Base-by-base conservation (phyloP, 2,329 filamentous ascomycete species). In the Westerdykella aurantiaca region DNA sequence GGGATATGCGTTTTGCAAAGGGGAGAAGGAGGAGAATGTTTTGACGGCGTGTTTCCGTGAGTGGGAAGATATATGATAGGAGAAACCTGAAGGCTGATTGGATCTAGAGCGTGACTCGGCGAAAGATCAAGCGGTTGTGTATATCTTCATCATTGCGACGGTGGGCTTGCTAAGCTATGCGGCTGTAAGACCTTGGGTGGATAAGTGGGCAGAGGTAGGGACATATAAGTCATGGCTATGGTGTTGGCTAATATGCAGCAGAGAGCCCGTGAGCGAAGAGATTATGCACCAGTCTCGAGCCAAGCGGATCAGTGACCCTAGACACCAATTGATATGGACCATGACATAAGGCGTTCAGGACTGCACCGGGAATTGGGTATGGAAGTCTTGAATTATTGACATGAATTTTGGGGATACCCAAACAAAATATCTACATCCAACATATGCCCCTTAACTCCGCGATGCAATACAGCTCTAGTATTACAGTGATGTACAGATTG, bases 71-170 rank as follows among this genome's bases (percentile, higher is more conserved):
- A 31, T 5, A 16, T 17, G 17, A n/a, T 39, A 31, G 17, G 37
- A 18, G 17, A 34, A 22, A 29, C 17, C 1, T 29, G 33, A 31
- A 34, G 21, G 29, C 45, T 53, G 31, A 55, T 37, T 14, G 29
- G 11, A 16, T 50, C 9, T 45, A 80, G 77, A 85, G 57, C 70
- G 82, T 43, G 82, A 85, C 60, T 83, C 80, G n/a, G 71, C 75
- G 14, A 85, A 85, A 58, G 82, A 85, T 52, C 72, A 83, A 59
- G 74, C 78, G 1, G 78, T 85, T 2, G 81, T 85, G 2, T 77
- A 80, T 46, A 75, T 83, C 21, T 85, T 85, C 58, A 82, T 85
- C 34, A 69, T 80, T 46, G 78, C 79, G 23, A 85, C 81, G 2
- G 72, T 76, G 7, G 76, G 78, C 4, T 58, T 85, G 49, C 64